A percentile compares a stretch with the other conserved stretches of the same genome.
Evolutionary conservation across 1,139 yeast genomes (phyloP).

Genomic region (Suhomyces anneliseae): DNA sequence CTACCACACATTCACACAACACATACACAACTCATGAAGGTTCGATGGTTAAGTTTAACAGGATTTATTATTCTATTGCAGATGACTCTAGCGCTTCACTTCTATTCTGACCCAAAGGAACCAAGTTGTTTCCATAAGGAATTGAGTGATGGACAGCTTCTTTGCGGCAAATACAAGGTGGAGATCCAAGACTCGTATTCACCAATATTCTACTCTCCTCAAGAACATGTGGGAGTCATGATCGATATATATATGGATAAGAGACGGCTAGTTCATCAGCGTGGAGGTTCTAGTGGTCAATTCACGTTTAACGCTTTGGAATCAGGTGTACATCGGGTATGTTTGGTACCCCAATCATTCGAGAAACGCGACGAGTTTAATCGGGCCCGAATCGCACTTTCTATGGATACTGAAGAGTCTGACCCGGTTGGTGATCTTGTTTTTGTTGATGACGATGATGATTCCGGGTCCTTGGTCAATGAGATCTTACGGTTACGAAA

Average conservation of each 20-base stretch:
- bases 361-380: conserved; percentile 30
- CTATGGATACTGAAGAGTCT: conserved; percentile 55
- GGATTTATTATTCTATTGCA: background rate
- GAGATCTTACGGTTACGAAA: conserved; percentile 34
- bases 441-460: background rate
- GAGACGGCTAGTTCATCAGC: conserved; percentile 68
- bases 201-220: conserved; percentile 45
- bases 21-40: background rate
- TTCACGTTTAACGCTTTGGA: conserved; percentile 56
- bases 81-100: conserved; percentile 29
- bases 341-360: conserved; percentile 63
- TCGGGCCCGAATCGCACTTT: conserved; percentile 36
- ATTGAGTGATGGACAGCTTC: conserved; percentile 55
- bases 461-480: conserved; percentile 29
- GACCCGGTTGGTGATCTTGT: conserved; percentile 31
- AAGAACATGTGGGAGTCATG: conserved; percentile 31
- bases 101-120: conserved; percentile 57
- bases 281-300: conserved; percentile 57
- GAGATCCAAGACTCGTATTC: conserved; percentile 52
- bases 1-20: background rate
- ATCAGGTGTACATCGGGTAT: conserved; percentile 71
- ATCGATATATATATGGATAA: conserved; percentile 60
- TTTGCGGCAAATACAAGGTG: conserved; percentile 59
- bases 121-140: conserved; percentile 69
- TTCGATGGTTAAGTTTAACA: background rate